These are phyloP conservation scores for Dactylellina drechsleri DNA, from an alignment of 2,329 filamentous ascomycete species.

Conservation along the genomic window DNA sequence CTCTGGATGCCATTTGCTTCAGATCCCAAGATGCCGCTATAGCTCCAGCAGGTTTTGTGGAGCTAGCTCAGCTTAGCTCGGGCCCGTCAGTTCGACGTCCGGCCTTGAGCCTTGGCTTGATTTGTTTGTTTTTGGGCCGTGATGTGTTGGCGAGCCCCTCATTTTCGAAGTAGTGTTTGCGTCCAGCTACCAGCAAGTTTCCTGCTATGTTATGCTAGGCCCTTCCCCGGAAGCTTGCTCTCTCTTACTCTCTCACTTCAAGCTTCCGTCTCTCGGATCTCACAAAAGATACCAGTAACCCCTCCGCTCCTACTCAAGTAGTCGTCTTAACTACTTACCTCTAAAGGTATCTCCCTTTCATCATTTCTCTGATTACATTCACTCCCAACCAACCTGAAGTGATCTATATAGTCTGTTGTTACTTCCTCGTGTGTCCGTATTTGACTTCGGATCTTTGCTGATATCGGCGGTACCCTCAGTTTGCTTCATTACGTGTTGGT, in stretches of 20 bases:
- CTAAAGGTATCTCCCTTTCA: too few species aligned
- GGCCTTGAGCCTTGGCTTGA: neutral
- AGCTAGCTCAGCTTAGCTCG: neutral
- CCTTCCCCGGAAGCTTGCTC: conserved; percentile 1
- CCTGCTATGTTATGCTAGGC: neutral
- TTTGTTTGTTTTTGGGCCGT: neutral
- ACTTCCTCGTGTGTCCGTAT: neutral
- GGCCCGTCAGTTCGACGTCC: too few species aligned
- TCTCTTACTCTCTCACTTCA: neutral
- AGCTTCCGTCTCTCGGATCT: too few species aligned
- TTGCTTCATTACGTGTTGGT: neutral
- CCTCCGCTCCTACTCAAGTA: too few species aligned
- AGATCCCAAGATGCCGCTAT: too few species aligned
- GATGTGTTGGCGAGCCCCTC: conserved; percentile 42
- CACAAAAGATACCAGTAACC: too few species aligned
- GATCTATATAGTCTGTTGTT: neutral
- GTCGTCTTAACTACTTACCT: too few species aligned
- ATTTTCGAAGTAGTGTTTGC: conserved; percentile 28
- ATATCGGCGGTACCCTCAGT: neutral
- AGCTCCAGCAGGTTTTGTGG: too few species aligned
- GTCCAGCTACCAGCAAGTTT: neutral
- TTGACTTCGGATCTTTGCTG: neutral
- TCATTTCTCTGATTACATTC: too few species aligned
- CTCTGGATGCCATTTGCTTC: too few species aligned
- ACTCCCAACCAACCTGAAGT: too few species aligned